Evolutionary conservation across 2,329 filamentous ascomycete species (phyloP).

Genomic region (Plenodomus lindquistii): DNA sequence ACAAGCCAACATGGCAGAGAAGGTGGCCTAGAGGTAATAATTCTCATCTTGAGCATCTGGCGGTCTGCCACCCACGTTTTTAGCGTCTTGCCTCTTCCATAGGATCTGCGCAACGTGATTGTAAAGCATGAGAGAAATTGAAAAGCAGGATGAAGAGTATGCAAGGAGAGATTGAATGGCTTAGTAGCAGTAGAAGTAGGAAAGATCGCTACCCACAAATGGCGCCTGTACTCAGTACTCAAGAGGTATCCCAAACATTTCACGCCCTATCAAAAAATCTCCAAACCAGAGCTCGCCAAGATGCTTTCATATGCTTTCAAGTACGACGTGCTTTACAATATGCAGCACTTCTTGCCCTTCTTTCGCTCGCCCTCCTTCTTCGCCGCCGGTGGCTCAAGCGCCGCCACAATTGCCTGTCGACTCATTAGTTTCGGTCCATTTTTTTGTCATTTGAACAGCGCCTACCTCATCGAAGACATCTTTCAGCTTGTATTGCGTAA

Average conservation of each 20-base stretch:
- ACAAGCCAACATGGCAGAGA: neutral
- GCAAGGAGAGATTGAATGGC: conserved; percentile 16
- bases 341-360: conserved; percentile 42
- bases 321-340: conserved; percentile 35
- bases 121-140: neutral
- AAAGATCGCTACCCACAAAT: conserved; percentile 45
- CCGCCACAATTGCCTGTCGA: conserved; percentile 86
- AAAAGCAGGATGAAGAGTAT: neutral
- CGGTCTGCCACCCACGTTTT: too few relatives aligned
- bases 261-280: conserved; percentile 38
- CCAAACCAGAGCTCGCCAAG: conserved; percentile 30
- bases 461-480: conserved; percentile 98
- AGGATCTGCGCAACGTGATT: neutral
- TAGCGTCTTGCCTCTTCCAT: neutral
- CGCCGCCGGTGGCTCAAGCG: conserved; percentile 81
- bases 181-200: conserved; percentile 30
- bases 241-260: conserved; percentile 47
- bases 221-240: conserved; percentile 35
- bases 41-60: neutral
- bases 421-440: conserved; percentile 17
- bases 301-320: conserved; percentile 13
- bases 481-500: conserved; percentile 98
- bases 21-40: neutral
- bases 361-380: conserved; percentile 62
- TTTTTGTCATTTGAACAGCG: too few relatives aligned